phyloP scores from a whole-genome alignment of 345 rosid genomes.

The Euphorbia tirucalli region DNA sequence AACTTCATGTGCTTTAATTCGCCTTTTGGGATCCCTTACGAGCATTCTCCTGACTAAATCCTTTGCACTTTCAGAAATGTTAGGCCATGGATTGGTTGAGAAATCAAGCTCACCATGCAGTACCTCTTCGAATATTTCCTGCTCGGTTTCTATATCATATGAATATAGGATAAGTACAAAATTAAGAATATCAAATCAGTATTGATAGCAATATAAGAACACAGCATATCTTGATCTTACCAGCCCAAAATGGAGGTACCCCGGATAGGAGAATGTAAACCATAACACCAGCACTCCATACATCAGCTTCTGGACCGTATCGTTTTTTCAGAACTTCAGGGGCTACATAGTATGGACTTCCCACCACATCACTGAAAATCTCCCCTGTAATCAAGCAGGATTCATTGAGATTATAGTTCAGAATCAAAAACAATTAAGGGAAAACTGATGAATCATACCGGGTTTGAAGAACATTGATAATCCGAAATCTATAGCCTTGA shows the following conservation, averaged over 20 bases:
- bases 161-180: neutral
- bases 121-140: constrained; percentile 77
- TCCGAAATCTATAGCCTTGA: constrained; percentile 85
- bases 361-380: constrained; percentile 70
- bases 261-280: constrained; percentile 78
- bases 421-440: neutral
- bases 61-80: constrained; percentile 72
- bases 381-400: constrained; percentile 48
- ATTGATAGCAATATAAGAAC: too few relatives aligned
- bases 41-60: constrained; percentile 83
- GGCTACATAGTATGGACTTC: constrained; percentile 92
- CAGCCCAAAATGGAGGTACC: constrained; percentile 96
- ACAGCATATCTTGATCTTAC: too few relatives aligned
- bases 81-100: constrained; percentile 85
- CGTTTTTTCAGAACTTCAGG: constrained; percentile 70
- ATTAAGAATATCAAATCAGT: neutral
- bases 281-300: constrained; percentile 96
- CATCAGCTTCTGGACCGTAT: constrained; percentile 83
- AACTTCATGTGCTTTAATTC: constrained; percentile 77
- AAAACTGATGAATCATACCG: constrained; percentile 39
- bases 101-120: constrained; percentile 73
- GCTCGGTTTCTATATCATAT: constrained; percentile 57
- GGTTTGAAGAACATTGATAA: constrained; percentile 73
- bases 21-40: constrained; percentile 52
- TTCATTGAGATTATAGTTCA: neutral